A percentile compares a stretch with the other conserved stretches of the same genome.
Evolutionary conservation across 108 stramenopile genomes (phyloP).

Genomic region (Conticribra guillardii): DNA sequence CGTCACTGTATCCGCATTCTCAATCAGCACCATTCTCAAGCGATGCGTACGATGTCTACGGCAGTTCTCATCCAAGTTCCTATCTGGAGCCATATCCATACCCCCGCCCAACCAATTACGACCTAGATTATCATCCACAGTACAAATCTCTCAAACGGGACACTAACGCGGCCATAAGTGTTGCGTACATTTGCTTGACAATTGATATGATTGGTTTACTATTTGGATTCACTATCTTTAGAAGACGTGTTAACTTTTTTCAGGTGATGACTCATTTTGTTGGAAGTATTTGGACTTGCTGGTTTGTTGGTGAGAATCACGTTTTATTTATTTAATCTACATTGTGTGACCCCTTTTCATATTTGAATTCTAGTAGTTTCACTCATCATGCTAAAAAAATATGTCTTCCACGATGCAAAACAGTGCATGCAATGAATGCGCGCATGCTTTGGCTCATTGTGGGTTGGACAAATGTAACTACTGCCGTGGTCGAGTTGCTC

Average conservation of each 20-base stretch:
- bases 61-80: not conserved
- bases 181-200: slow-evolving; percentile 5
- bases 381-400: too few relatives aligned
- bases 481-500: slow-evolving; percentile 8
- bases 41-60: not conserved
- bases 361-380: too few relatives aligned
- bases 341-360: not conserved
- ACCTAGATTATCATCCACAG: slow-evolving; percentile 1
- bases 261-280: slow-evolving; percentile 5
- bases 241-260: slow-evolving; percentile 6
- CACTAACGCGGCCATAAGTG: not conserved
- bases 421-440: slow-evolving; percentile 15
- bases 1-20: not conserved
- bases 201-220: slow-evolving; percentile 6
- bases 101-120: not conserved
- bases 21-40: not conserved
- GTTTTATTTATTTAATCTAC: not conserved
- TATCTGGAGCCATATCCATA: slow-evolving; percentile 9
- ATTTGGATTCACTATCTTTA: slow-evolving; percentile 5
- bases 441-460: slow-evolving; percentile 14
- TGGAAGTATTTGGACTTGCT: slow-evolving; percentile 5
- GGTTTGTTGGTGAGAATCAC: slow-evolving; percentile 11
- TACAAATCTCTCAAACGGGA: not conserved
- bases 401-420: not conserved
- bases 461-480: slow-evolving; percentile 12